Base-by-base conservation (phyloP, 805 yeast species). In the Metschnikowia kunwiensis region DNA sequence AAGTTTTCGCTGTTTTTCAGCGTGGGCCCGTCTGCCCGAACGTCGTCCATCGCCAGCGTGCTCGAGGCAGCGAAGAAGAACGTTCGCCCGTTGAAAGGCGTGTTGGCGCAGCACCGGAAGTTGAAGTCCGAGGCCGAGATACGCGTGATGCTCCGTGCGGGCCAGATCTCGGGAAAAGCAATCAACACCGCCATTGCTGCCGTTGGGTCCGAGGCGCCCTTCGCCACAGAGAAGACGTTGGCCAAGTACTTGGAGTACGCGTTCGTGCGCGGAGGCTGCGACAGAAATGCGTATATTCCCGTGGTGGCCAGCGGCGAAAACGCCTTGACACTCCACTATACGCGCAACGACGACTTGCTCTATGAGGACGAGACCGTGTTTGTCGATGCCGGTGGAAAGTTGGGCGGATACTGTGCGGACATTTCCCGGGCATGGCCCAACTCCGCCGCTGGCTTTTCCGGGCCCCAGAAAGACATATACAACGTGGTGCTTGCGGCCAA, bases 351-450 rank as follows among this genome's bases (percentile, higher is more conserved):
- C 59, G 95, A 86, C 54, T 60, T 83, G 9, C 70, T 93, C 44
- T 74, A 75, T 39, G 73, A 75, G 27, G 87, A 80, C 45, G 97
- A 91, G 44, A 63, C 86, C 70, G 96, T 88, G 6, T 75, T 93
- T 19, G 88, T 93, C 3, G 99, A 93, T 60, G 97, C 97, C 3
- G 94, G 95, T 1, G 99, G 97, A 4, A 75, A 84, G 32, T 58
- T 82, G 27, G 98, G 97, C 26, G 97, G 97, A 1, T 93, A 93
- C 60, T 81, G 95, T 54, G 81, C 97, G 1, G 99, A 93, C 60
- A 93, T 93, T 30, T 89, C 97, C 2, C 74, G 99, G 46, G 83
- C 97, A 0, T 93, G 97, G 97, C 98, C 98, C 5, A 82, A 80
- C 31, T 74, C 74, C 24, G 86, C 94, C 2, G 65, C 62, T 32